Evolutionary conservation across 1,284 basidiomycete genomes (phyloP).

Genomic region (Pholiota adiposa): DNA sequence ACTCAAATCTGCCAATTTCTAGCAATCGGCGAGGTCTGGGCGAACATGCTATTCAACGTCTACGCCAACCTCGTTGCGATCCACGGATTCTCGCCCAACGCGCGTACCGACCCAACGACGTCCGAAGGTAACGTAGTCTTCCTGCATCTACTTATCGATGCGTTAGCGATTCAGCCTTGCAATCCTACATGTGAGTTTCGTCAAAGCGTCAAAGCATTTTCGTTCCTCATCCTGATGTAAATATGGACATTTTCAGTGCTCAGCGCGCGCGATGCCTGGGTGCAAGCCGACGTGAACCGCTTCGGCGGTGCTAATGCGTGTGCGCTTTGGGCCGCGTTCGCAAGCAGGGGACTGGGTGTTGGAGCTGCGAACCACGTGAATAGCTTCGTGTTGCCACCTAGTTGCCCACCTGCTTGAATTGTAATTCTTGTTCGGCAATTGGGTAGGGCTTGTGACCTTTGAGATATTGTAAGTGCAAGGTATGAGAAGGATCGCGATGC

Average conservation of each 20-base stretch:
- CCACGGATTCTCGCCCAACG: conserved; percentile 46
- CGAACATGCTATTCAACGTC: conserved; percentile 57
- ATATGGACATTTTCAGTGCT: conserved; percentile 23
- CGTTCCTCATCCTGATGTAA: not conserved
- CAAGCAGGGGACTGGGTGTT: conserved; percentile 52
- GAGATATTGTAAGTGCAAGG: too few species aligned
- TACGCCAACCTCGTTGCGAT: conserved; percentile 48
- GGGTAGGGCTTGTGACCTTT: too few species aligned
- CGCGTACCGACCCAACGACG: conserved; percentile 44
- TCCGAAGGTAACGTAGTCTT: conserved; percentile 52
- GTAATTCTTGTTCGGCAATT: not conserved
- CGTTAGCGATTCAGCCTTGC: conserved; percentile 54
- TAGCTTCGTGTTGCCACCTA: conserved; percentile 3
- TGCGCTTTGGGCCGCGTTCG: conserved; percentile 51
- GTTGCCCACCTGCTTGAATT: not conserved
- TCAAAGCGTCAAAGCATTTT: too few species aligned
- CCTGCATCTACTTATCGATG: conserved; percentile 53
- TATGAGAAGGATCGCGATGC: too few species aligned
- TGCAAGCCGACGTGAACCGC: conserved; percentile 56
- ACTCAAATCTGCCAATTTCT: not conserved
- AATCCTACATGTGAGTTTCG: conserved; percentile 49
- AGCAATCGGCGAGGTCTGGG: conserved; percentile 57
- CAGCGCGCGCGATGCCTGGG: conserved; percentile 51
- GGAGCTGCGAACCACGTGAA: conserved; percentile 38
- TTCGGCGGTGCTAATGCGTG: conserved; percentile 51